Evolutionary conservation across 805 yeast species (phyloP).

Genomic region (Saitoella complicata): DNA sequence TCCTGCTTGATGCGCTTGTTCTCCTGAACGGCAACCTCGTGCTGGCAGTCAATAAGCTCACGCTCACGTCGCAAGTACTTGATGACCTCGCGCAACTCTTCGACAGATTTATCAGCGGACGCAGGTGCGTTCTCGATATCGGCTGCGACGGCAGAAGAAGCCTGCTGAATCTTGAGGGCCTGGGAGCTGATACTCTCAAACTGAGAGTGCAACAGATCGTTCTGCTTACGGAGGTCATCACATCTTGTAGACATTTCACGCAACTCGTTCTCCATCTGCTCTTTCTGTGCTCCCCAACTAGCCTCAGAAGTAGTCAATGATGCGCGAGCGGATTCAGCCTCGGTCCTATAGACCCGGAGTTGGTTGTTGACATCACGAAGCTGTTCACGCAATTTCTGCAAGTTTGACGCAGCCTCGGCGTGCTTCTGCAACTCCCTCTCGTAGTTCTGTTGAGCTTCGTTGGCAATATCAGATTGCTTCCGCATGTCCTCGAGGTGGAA

Average conservation of each 20-base stretch:
- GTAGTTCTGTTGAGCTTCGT: constrained; percentile 37
- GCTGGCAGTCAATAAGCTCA: constrained; percentile 48
- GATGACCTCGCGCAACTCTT: constrained; percentile 36
- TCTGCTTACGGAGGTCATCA: constrained; percentile 49
- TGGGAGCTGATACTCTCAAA: constrained; percentile 29
- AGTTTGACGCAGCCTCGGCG: constrained; percentile 31
- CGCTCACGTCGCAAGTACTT: constrained; percentile 55
- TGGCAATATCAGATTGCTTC: constrained; percentile 31
- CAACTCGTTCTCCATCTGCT: constrained; percentile 31
- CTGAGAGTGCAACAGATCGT: constrained; percentile 50
- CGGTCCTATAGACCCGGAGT: constrained; percentile 15
- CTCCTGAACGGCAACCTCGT: constrained; percentile 38
- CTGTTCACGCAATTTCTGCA: constrained; percentile 26
- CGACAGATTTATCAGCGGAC: constrained; percentile 8
- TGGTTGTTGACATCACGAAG: constrained; percentile 19
- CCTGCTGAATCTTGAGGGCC: constrained; percentile 7
- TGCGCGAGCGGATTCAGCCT: constrained; percentile 20
- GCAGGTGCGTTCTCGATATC: neutral
- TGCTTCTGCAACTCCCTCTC: constrained; percentile 39
- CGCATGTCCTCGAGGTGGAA: constrained; percentile 21
- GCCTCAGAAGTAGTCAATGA: constrained; percentile 25
- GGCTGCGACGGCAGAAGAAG: neutral
- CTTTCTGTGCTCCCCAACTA: constrained; percentile 32
- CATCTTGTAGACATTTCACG: constrained; percentile 15
- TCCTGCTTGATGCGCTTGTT: constrained; percentile 35